Evolutionary conservation across 495 filamentous ascomycete genomes (phyloP).

Genomic region (Margaritispora aquatica): DNA sequence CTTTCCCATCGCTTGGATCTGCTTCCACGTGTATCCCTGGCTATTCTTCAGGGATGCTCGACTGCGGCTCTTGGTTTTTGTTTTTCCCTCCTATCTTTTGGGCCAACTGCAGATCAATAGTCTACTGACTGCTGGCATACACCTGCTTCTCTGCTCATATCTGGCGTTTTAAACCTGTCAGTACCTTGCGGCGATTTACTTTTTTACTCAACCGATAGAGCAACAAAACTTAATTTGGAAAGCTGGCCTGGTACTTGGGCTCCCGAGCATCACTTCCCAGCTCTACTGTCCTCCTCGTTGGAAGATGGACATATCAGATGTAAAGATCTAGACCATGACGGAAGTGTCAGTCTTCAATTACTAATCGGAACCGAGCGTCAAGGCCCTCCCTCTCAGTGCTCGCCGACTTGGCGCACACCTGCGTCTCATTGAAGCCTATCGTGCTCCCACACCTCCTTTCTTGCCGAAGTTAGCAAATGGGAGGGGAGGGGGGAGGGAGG

Average conservation of each 20-base stretch:
- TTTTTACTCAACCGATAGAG: not conserved
- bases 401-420: not conserved
- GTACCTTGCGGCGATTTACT: not conserved
- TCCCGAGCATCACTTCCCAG: too few relatives aligned
- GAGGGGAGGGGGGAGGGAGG: too few relatives aligned
- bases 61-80: not conserved
- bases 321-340: too few relatives aligned
- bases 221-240: too few relatives aligned
- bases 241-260: too few relatives aligned
- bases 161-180: not conserved
- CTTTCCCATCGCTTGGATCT: not conserved
- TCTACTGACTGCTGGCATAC: not conserved
- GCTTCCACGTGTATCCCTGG: not conserved
- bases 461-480: not conserved
- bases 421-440: not conserved
- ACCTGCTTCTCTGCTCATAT: not conserved
- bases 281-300: too few relatives aligned
- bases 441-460: not conserved
- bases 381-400: not conserved
- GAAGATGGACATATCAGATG: too few relatives aligned
- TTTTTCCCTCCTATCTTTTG: not conserved
- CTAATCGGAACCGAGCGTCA: not conserved
- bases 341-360: not conserved
- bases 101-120: not conserved
- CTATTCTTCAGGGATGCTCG: not conserved